Conservation (phyloP, 306 rosid genomes). For the Trifolium repens region DNA sequence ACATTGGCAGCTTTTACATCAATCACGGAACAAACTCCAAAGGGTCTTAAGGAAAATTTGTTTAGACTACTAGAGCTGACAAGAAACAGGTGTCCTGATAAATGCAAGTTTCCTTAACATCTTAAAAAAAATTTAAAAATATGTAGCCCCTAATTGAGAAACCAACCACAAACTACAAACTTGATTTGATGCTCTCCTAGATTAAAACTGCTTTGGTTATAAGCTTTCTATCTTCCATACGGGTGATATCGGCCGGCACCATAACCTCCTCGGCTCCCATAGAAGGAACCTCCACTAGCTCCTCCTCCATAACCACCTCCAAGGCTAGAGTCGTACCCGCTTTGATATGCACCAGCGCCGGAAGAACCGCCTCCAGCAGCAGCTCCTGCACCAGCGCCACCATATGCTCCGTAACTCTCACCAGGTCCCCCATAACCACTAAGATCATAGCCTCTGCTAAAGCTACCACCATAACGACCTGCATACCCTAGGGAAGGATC, state of each 20-base stretch:
- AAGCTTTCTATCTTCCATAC: slow-evolving; percentile 75
- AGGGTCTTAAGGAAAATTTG: neutral
- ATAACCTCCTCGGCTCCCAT: slow-evolving; percentile 91
- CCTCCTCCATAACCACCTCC: slow-evolving; percentile 77
- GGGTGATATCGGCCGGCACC: slow-evolving; percentile 93
- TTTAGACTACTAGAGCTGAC: slow-evolving; percentile 30
- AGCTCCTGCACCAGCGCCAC: slow-evolving; percentile 55
- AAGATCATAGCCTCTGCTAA: slow-evolving; percentile 83
- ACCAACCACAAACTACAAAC: slow-evolving; percentile 48
- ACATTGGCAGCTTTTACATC: slow-evolving; percentile 44
- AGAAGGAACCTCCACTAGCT: slow-evolving; percentile 76
- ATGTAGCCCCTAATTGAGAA: slow-evolving; percentile 35
- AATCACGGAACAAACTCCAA: slow-evolving; percentile 7
- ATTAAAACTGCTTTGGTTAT: slow-evolving; percentile 37
- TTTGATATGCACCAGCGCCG: slow-evolving; percentile 65
- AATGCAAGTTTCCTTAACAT: slow-evolving; percentile 24
- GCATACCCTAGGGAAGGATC: slow-evolving; percentile 80
- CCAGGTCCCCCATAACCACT: slow-evolving; percentile 87
- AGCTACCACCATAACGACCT: slow-evolving; percentile 82
- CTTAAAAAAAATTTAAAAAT: slow-evolving; percentile 26
- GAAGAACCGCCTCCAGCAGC: slow-evolving; percentile 55
- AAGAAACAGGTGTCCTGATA: slow-evolving; percentile 23
- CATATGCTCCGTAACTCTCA: slow-evolving; percentile 78
- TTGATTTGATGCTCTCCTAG: slow-evolving; percentile 45
- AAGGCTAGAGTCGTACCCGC: slow-evolving; percentile 67